Conservation (phyloP, 495 filamentous ascomycete species). For the Hyphodiscus hymeniophilus region DNA sequence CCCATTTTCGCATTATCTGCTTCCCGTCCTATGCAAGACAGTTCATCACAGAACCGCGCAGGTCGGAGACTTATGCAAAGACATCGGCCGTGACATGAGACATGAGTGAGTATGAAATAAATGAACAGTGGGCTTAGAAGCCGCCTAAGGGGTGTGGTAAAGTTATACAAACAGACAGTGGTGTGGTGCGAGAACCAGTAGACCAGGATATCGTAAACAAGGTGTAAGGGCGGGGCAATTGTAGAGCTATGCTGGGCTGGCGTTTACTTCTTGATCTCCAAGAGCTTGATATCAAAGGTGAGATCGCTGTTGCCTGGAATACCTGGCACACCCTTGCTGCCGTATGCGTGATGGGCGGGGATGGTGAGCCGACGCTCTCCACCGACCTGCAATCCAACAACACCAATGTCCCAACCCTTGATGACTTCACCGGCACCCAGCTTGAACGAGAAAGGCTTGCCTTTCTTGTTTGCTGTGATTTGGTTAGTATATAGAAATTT, state of each 20-base stretch:
- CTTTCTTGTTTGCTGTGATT: slow-evolving; percentile 83
- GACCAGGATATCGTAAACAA: slow-evolving; percentile 16
- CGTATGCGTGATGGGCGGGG: slow-evolving; percentile 78
- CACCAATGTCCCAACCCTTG: slow-evolving; percentile 95
- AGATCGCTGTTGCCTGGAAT: slow-evolving; percentile 88
- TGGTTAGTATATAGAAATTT: slow-evolving; percentile 24
- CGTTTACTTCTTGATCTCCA: slow-evolving; percentile 51
- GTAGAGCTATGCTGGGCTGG: not conserved
- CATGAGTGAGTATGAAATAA: slow-evolving; percentile 23
- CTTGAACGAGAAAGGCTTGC: slow-evolving; percentile 92
- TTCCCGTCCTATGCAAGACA: slow-evolving; percentile 17
- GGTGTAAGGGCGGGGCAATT: not conserved
- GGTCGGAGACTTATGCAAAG: slow-evolving; percentile 24
- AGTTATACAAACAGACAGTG: slow-evolving; percentile 20
- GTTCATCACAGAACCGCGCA: slow-evolving; percentile 20
- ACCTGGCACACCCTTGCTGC: slow-evolving; percentile 64
- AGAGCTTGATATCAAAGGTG: slow-evolving; percentile 86
- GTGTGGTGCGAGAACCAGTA: not conserved
- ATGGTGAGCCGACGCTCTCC: slow-evolving; percentile 89
- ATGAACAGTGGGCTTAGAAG: slow-evolving; percentile 12
- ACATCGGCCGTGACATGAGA: slow-evolving; percentile 10
- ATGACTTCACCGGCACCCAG: slow-evolving; percentile 92
- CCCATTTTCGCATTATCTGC: slow-evolving; percentile 17
- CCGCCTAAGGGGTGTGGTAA: slow-evolving; percentile 20
- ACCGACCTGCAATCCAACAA: slow-evolving; percentile 84